Evolutionary conservation across 805 yeast genomes (phyloP).

Genomic region (Nakazawaea wyomingensis): DNA sequence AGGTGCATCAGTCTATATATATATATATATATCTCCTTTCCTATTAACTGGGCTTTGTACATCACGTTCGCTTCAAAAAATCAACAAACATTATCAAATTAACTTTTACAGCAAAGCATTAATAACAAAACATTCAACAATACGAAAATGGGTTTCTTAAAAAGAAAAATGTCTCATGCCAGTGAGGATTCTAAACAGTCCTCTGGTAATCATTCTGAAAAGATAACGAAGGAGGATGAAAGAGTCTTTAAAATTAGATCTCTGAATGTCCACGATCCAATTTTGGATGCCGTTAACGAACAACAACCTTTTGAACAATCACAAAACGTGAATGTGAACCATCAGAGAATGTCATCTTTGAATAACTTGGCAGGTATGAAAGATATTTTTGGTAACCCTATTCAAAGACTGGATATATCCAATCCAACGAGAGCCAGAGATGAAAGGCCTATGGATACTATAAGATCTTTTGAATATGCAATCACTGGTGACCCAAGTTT

Average conservation of each 20-base stretch:
- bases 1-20: neutral
- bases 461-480: slow-evolving; percentile 87
- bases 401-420: slow-evolving; percentile 75
- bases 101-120: neutral
- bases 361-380: slow-evolving; percentile 47
- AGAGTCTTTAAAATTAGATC: slow-evolving; percentile 58
- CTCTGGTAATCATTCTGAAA: slow-evolving; percentile 18
- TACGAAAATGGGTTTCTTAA: slow-evolving; percentile 11
- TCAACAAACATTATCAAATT: neutral
- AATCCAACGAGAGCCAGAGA: slow-evolving; percentile 92
- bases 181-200: slow-evolving; percentile 1
- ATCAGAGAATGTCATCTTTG: slow-evolving; percentile 28
- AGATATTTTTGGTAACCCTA: slow-evolving; percentile 85
- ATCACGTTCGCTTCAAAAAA: too few relatives aligned
- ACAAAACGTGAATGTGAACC: slow-evolving; percentile 26
- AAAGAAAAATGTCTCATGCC: slow-evolving; percentile 4
- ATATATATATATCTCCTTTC: too few relatives aligned
- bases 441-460: slow-evolving; percentile 96
- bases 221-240: slow-evolving; percentile 46
- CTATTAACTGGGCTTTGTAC: too few relatives aligned
- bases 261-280: slow-evolving; percentile 81
- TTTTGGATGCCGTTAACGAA: slow-evolving; percentile 87
- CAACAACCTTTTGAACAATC: slow-evolving; percentile 88
- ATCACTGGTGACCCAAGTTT: slow-evolving; percentile 83
- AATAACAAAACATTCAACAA: too few relatives aligned